A percentile compares a stretch with the other conserved stretches of the same genome.
Conservation (phyloP, 2,329 filamentous ascomycete genomes). For the Penicillium expansum region DNA sequence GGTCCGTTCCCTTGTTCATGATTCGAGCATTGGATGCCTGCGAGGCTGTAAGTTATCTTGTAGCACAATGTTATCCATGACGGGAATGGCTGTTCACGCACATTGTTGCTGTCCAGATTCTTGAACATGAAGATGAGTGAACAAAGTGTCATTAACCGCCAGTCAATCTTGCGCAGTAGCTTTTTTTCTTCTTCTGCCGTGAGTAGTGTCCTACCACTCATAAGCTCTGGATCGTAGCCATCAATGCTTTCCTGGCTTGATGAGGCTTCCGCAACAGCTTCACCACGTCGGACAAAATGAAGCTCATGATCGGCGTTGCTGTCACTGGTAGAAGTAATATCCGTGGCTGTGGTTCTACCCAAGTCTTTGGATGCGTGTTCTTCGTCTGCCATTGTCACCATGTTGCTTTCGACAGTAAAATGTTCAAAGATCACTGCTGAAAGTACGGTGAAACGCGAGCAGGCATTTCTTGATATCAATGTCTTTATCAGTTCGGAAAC, state of each 20-base stretch:
- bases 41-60: slow-evolving; percentile 2
- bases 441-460: not conserved
- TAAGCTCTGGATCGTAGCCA: slow-evolving; percentile 33
- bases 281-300: slow-evolving; percentile 22
- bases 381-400: not conserved
- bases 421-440: not conserved
- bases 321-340: not conserved
- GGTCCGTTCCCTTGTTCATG: slow-evolving; percentile 35
- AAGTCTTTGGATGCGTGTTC: not conserved
- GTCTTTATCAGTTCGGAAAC: not conserved
- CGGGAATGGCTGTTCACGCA: slow-evolving; percentile 5
- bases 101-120: slow-evolving; percentile 34
- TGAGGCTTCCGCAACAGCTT: slow-evolving; percentile 12
- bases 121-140: slow-evolving; percentile 33
- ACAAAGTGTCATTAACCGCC: slow-evolving; percentile 44
- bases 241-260: slow-evolving; percentile 17
- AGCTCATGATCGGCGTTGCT: slow-evolving; percentile 7
- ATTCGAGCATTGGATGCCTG: slow-evolving; percentile 36
- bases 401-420: not conserved
- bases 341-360: slow-evolving; percentile 4
- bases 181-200: slow-evolving; percentile 47
- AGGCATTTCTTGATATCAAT: not conserved
- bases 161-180: slow-evolving; percentile 45
- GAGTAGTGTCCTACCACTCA: slow-evolving; percentile 32
- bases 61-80: not conserved